Conservation (phyloP, 352 stramenopile species). For the Pythium guiyangense region DNA sequence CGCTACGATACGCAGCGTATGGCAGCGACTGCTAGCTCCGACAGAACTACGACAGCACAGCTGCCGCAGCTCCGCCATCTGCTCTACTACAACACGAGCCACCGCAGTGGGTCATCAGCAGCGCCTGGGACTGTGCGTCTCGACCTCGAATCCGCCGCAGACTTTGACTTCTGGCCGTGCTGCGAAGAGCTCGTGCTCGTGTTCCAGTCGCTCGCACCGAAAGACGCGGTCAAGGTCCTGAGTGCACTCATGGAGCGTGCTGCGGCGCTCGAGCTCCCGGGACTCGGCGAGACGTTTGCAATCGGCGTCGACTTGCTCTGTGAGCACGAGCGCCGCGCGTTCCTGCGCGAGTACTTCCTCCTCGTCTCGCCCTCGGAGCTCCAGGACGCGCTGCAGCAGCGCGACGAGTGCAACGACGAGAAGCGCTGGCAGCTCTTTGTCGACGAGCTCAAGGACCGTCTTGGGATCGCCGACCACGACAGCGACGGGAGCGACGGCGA, state of each 20-base stretch:
- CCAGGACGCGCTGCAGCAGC: conserved; percentile 38
- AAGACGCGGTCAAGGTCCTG: conserved; percentile 37
- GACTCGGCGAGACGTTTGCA: conserved; percentile 35
- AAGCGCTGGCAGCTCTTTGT: conserved; percentile 48
- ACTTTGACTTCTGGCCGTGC: conserved; percentile 44
- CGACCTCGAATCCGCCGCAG: conserved; percentile 19
- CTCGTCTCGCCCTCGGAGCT: conserved; percentile 43
- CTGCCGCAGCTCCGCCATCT: conserved; percentile 25
- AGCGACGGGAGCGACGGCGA: conserved; percentile 2
- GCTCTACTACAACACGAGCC: conserved; percentile 15
- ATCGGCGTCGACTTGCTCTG: conserved; percentile 38
- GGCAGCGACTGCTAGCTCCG: background rate
- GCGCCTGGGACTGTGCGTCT: conserved; percentile 5
- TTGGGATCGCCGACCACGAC: conserved; percentile 14
- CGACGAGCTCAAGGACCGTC: conserved; percentile 38
- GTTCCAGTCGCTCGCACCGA: conserved; percentile 30
- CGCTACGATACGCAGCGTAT: background rate
- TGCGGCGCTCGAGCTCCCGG: conserved; percentile 27
- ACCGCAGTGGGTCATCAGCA: background rate
- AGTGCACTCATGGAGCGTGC: conserved; percentile 32
- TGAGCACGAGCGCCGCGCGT: conserved; percentile 31
- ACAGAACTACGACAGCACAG: background rate
- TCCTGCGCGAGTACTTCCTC: conserved; percentile 60
- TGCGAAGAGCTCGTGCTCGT: conserved; percentile 41
- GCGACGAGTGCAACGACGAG: conserved; percentile 54